Evolutionary conservation across 192 early-diverging fungal species (phyloP).

Genomic region (Coemansia sp.): DNA sequence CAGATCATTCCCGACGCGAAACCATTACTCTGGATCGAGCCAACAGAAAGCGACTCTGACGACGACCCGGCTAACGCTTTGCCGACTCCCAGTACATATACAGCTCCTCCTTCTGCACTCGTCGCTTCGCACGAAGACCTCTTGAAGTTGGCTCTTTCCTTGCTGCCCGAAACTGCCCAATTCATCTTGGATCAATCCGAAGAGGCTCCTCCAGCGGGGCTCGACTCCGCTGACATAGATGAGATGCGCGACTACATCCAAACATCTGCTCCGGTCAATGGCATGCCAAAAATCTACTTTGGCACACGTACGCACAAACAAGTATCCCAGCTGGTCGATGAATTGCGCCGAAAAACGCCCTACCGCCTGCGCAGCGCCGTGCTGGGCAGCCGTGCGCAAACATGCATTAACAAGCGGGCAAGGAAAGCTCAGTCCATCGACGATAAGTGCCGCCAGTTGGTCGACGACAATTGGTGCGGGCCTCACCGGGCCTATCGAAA

Average conservation of each 20-base stretch:
- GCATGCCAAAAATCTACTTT: slow-evolving; percentile 54
- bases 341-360: slow-evolving; percentile 59
- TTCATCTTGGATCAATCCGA: slow-evolving; percentile 14
- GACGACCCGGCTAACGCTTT: not conserved
- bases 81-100: not conserved
- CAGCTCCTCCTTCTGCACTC: not conserved
- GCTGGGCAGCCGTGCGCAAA: slow-evolving; percentile 58
- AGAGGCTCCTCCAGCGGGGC: slow-evolving; percentile 8
- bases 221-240: slow-evolving; percentile 15
- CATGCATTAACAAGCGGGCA: slow-evolving; percentile 52
- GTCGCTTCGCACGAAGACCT: not conserved
- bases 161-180: not conserved
- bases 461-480: slow-evolving; percentile 35
- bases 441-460: slow-evolving; percentile 32
- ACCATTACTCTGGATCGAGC: not conserved
- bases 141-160: not conserved
- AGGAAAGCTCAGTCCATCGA: slow-evolving; percentile 35
- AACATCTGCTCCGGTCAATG: not conserved
- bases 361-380: slow-evolving; percentile 60
- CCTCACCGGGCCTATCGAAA: slow-evolving; percentile 1
- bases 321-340: slow-evolving; percentile 59
- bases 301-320: slow-evolving; percentile 65
- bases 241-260: slow-evolving; percentile 11
- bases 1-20: not conserved
- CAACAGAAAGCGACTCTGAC: not conserved